Base-by-base conservation (phyloP, 305 asterid genomes). In the Solanum hybrid region DNA sequence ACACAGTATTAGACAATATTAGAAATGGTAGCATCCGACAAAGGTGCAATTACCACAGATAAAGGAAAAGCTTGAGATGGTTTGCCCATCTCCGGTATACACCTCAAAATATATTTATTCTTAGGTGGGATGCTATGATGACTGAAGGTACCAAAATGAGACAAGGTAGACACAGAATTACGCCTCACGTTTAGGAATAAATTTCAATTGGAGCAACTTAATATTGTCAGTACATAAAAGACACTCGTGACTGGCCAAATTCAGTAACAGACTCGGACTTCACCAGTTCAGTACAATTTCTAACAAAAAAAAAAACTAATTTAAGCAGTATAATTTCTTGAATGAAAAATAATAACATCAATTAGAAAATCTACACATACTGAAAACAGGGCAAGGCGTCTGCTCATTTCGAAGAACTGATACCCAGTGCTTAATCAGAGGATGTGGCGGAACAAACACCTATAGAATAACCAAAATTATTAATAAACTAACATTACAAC, bases 361-460 rank as follows among this genome's bases (percentile, higher is more conserved):
- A 33, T 57, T 33, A 85, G 76, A 8, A 36, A 37, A 36, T 12
- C 29, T 31, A 16, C 36, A 73, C 94, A 28, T 94, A 94, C 95
- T 93, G 88, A 93, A 94, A 13, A 94, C 92, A 1, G 98, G 94
- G 90, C 91, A 90, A 89, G 98, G 98, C 26, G 99, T 98, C 92
- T 98, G 95, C 91, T 93, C 97, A 90, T 97, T 98, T 90, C 99
- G 95, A 91, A 98, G 95, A 91, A 98, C 97, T 39, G 99, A 94
- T 94, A 98, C 92, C 99, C 99, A 98, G 91, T 98, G 99, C 95
- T 97, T 97, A 87, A 98, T 95, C 91, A 97, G 91, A 84, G 99
- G 98, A 92, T 98, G 99, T 31, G 98, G 98, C 82, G 99, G 99
- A 73, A 98, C 99, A 93, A 93, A 96, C 69, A 96, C 98, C 99